phyloP scores from a whole-genome alignment of 2,329 filamentous ascomycete species.

The Trichoderma sp. region DNA sequence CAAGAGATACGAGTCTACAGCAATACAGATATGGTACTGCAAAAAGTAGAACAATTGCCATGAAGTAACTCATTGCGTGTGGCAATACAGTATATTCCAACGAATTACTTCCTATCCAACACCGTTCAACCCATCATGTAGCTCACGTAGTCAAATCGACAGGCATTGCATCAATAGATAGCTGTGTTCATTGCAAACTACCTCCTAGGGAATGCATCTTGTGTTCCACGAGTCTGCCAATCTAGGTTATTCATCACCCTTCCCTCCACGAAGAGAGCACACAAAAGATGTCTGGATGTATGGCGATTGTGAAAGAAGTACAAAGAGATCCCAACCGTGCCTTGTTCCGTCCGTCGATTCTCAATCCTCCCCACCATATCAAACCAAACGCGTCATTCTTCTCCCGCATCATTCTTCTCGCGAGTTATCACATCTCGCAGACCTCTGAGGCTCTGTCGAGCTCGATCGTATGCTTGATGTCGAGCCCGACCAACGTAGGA shows the following conservation, averaged over 20 bases:
- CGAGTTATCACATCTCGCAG: background rate
- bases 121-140: background rate
- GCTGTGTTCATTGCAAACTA: background rate
- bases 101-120: background rate
- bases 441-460: background rate
- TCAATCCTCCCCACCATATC: background rate
- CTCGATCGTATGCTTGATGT: background rate
- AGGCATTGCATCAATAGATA: background rate
- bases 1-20: background rate
- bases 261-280: background rate
- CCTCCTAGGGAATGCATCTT: background rate
- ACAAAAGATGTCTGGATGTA: background rate
- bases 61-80: background rate
- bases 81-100: background rate
- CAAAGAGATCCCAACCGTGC: background rate
- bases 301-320: background rate
- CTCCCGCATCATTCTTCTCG: background rate
- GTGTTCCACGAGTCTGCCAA: background rate
- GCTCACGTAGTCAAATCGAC: background rate
- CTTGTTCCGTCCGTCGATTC: background rate
- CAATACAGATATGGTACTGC: fast-evolving
- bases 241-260: background rate
- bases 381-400: background rate
- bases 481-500: background rate
- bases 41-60: background rate